Evolutionary conservation across 2,329 filamentous ascomycete genomes (phyloP).

Genomic region (Epichloe sylvatica): DNA sequence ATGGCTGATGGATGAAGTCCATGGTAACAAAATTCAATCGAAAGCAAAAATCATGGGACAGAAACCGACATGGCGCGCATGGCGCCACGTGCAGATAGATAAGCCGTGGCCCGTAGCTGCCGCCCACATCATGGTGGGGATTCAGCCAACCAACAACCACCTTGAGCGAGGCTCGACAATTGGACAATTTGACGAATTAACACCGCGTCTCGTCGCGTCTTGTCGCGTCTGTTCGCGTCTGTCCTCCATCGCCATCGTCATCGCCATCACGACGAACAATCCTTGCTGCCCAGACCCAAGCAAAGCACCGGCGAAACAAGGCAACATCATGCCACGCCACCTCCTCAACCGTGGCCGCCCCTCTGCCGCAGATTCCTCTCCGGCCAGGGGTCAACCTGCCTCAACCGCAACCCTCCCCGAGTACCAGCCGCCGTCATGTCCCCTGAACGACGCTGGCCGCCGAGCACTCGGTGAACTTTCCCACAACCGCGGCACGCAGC

Average conservation of each 20-base stretch:
- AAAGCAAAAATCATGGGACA: background rate
- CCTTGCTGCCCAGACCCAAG: background rate
- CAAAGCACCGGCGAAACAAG: background rate
- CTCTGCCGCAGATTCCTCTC: constrained; percentile 6
- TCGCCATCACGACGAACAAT: background rate
- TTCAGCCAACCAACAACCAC: background rate
- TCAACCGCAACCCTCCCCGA: constrained; percentile 26
- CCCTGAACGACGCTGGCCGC: constrained; percentile 27
- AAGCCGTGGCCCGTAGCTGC: background rate
- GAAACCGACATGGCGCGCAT: background rate
- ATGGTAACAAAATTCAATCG: background rate
- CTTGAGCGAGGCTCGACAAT: background rate
- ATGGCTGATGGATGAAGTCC: background rate
- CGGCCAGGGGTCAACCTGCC: background rate
- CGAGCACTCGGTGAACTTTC: constrained; percentile 29
- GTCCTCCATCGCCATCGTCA: background rate
- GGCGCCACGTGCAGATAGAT: background rate
- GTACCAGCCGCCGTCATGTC: constrained; percentile 35
- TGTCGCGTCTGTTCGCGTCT: background rate
- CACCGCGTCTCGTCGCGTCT: constrained; percentile 2
- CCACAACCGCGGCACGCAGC: constrained; percentile 24
- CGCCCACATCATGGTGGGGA: background rate
- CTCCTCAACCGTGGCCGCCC: constrained; percentile 16
- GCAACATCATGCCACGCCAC: constrained; percentile 19
- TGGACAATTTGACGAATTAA: background rate